phyloP scores from a whole-genome alignment of 495 filamentous ascomycete genomes.

The Aspergillus nanangensis region DNA sequence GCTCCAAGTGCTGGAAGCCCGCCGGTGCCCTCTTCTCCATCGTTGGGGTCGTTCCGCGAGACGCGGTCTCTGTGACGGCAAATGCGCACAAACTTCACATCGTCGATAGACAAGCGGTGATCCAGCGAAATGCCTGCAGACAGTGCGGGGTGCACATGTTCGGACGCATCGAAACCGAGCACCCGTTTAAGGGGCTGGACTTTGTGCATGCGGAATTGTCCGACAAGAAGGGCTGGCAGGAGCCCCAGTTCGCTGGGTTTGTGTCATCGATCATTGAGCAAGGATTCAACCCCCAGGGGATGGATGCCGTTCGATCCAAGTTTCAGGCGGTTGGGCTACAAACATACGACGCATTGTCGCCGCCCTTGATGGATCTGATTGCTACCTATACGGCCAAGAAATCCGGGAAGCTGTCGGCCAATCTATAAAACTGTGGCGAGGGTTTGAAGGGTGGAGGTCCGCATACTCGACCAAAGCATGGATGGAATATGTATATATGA shows the following conservation, averaged over 20 bases:
- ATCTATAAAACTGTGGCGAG: not conserved
- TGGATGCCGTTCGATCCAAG: slow-evolving; percentile 45
- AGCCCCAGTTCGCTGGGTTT: slow-evolving; percentile 59
- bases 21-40: slow-evolving; percentile 52
- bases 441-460: too few relatives aligned
- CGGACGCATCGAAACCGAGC: slow-evolving; percentile 55
- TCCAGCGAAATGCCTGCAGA: slow-evolving; percentile 54
- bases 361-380: slow-evolving; percentile 54
- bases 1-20: slow-evolving; percentile 64
- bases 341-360: slow-evolving; percentile 53
- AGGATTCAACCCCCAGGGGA: slow-evolving; percentile 48
- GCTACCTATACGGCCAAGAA: slow-evolving; percentile 50
- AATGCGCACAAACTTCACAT: slow-evolving; percentile 49
- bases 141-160: slow-evolving; percentile 53
- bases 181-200: slow-evolving; percentile 58
- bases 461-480: too few relatives aligned
- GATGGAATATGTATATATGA: too few relatives aligned
- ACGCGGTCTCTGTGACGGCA: slow-evolving; percentile 42
- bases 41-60: slow-evolving; percentile 49
- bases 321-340: slow-evolving; percentile 45
- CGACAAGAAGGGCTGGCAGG: slow-evolving; percentile 54
- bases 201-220: slow-evolving; percentile 59
- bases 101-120: slow-evolving; percentile 46
- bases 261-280: slow-evolving; percentile 59
- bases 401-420: slow-evolving; percentile 15